phyloP scores from a whole-genome alignment of 139 green algal species.

The Pleodorina starrii region DNA sequence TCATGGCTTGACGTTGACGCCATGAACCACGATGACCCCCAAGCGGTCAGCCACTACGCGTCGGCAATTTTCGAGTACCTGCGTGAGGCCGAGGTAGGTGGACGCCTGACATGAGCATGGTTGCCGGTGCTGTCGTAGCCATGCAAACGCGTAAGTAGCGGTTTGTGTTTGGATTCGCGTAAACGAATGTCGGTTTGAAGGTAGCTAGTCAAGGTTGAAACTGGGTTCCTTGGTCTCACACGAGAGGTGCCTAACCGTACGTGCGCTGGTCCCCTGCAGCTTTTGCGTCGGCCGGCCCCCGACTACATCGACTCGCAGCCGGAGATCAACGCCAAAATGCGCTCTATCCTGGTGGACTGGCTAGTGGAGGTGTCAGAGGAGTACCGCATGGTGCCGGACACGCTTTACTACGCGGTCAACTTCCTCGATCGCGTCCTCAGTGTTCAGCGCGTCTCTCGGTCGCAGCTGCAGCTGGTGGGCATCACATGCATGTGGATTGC shows the following conservation, averaged over 20 bases:
- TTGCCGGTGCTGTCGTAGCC: too few species aligned
- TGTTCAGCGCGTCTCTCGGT: constrained; percentile 64
- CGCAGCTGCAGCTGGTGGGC: constrained; percentile 82
- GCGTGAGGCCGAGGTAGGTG: constrained; percentile 72
- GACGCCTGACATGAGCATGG: too few species aligned
- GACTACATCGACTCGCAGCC: constrained; percentile 85
- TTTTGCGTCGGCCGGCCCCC: constrained; percentile 68
- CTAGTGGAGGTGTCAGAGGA: constrained; percentile 95
- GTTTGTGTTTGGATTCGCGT: too few species aligned
- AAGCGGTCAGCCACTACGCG: constrained; percentile 85
- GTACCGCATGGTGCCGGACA: constrained; percentile 95
- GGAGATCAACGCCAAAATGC: constrained; percentile 95
- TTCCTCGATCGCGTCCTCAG: constrained; percentile 95
- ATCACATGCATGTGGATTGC: constrained; percentile 96
- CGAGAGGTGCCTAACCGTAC: too few species aligned
- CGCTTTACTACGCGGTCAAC: constrained; percentile 90
- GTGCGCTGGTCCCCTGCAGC: constrained; percentile 68
- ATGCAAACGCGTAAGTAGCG: too few species aligned
- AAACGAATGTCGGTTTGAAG: too few species aligned
- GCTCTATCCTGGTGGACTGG: constrained; percentile 97
- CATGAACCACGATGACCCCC: constrained; percentile 75
- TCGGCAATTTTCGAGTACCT: constrained; percentile 85
- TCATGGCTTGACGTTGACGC: constrained; percentile 84
- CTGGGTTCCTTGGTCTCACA: too few species aligned
- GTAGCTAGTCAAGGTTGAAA: too few species aligned